Base-by-base conservation (phyloP, 306 rosid species). In the Castanea sativa region DNA sequence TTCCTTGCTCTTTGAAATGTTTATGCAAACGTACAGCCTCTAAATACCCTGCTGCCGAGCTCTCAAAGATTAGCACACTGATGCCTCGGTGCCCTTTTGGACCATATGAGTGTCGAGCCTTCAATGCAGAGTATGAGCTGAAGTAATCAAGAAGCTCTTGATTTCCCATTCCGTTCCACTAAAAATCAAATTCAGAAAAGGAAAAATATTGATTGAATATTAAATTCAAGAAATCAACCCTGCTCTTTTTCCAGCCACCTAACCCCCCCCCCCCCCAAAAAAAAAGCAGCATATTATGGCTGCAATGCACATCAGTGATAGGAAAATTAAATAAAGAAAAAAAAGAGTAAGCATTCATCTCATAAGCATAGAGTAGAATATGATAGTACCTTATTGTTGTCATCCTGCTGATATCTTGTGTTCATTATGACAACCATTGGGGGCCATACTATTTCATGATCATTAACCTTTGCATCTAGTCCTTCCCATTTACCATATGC, bases 371-470 rank as follows among this genome's bases (percentile, higher is more conserved):
- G 32, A 68, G 61, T 20, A 73, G 38, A 80, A 74, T 49, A 35
- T 58, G 6, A 23, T 4, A 23, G 29, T 69, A 87, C 88, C 82
- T 80, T 88, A 20, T 56, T 71, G 69, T 19, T 67, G 41, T 82
- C 89, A 13, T 84, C 89, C 56, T 51, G 77, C 78, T 86, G 86
- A 49, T 30, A 82, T 84, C 33, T 82, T 59, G 91, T 90, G 20
- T 90, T 88, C 87, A 76, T 86, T 27, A 90, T 74, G 32, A 82
- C 30, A 52, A 90, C 85, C 86, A 86, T 76, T 16, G 93, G 93
- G 27, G 93, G 93, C 93, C 93, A 90, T 65, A 90, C 83, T n/a
- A 90, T 86, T 80, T 80, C 81, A 80, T 56, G 80, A 74, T 90
- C 90, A 76, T 80, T 86, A 30, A 82, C 82, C 4, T 82, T 83